phyloP scores from a whole-genome alignment of 495 filamentous ascomycete species.

The Lophiotrema nucula region DNA sequence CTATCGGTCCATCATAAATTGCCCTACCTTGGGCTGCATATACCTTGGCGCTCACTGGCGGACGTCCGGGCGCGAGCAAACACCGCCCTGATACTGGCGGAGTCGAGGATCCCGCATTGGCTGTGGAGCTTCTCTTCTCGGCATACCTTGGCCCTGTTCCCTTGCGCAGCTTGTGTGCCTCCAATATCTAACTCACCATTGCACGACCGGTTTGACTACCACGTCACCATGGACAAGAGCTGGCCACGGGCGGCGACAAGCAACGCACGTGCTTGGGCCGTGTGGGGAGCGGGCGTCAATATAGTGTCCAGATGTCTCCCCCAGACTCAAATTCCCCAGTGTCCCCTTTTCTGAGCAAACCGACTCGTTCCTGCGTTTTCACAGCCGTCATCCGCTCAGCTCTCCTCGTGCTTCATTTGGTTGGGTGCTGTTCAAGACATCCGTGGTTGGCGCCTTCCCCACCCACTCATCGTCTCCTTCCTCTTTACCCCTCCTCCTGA shows the following conservation, averaged over 20 bases:
- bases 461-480: not conserved
- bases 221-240: constrained; percentile 21
- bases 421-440: not conserved
- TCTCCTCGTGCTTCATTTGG: not conserved
- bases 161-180: constrained; percentile 29
- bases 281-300: not conserved
- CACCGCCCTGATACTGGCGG: constrained; percentile 26
- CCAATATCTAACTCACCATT: constrained; percentile 13
- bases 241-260: constrained; percentile 1
- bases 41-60: constrained; percentile 20
- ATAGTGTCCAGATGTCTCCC: not conserved
- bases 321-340: not conserved
- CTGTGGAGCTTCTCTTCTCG: constrained; percentile 26
- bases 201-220: constrained; percentile 20
- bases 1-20: not conserved
- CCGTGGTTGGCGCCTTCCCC: not conserved
- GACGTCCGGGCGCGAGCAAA: constrained; percentile 3
- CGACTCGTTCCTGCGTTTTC: too few species aligned
- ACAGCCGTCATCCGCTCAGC: not conserved
- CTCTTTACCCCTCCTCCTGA: not conserved
- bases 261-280: constrained; percentile 10
- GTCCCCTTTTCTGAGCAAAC: too few species aligned
- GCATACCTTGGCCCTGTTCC: constrained; percentile 25
- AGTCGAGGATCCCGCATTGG: constrained; percentile 27
- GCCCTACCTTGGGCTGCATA: constrained; percentile 17